Percentiles rank a stretch among this genome's conserved stretches.
phyloP scores from a whole-genome alignment of 345 rosid genomes.

The Brassica incana region DNA sequence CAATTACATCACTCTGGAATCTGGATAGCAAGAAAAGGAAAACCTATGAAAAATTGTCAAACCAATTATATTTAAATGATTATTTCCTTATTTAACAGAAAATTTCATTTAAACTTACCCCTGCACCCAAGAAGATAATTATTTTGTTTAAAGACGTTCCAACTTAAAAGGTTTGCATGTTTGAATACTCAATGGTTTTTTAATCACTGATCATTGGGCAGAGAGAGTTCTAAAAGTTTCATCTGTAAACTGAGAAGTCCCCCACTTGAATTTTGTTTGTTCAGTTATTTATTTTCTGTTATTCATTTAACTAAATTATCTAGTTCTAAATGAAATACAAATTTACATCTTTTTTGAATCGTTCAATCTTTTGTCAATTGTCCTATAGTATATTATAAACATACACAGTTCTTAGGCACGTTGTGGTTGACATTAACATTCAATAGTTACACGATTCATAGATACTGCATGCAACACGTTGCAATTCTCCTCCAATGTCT shows the following conservation, averaged over 20 bases:
- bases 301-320: not conserved
- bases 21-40: no score
- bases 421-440: conserved; percentile 37
- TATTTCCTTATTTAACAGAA: no score
- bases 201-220: not conserved
- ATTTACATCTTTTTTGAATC: not conserved
- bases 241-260: not conserved
- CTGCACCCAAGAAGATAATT: no score
- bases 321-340: not conserved
- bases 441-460: conserved; percentile 23
- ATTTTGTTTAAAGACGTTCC: no score
- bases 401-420: conserved; percentile 16
- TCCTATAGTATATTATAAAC: not conserved
- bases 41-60: no score
- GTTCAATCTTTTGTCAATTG: not conserved
- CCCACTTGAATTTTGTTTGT: not conserved
- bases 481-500: conserved; percentile 27
- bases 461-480: conserved; percentile 20
- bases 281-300: not conserved
- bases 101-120: no score
- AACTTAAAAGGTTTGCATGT: not conserved
- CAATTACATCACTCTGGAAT: no score
- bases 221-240: not conserved
- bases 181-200: not conserved
- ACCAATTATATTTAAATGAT: no score